Evolutionary conservation across 163 green algal genomes (phyloP), one percentile per base, ranked within the genome.

Genomic region (Chlorella variabilis): DNA sequence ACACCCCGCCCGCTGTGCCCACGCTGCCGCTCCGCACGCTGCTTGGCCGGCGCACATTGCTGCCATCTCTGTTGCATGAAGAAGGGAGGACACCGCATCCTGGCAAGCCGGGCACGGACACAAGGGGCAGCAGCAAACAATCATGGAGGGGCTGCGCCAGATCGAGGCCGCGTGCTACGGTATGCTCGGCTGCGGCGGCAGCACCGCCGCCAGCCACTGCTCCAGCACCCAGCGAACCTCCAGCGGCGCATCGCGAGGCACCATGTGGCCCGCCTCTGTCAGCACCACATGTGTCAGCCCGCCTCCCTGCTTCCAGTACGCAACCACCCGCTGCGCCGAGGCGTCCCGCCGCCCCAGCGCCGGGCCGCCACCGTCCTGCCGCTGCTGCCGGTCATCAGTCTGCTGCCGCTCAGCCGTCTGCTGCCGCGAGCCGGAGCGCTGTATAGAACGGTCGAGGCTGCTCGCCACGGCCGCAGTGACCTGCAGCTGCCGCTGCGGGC

Each of bases 221-320:
- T 84, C 78, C 17, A 84, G 23, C 78, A 84, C 65, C 20, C 17
- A 80, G 15, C 68, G 80, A 29, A 75, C 66, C 2, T 31, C 48
- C 6, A 65, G 4, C 17, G 79, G 84, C 8, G 78, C 65, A 49
- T 89, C 85, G 2, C 49, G 33, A 3, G 85, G 83, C 34, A 87
- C 75, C 86, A 90, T 90, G 62, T 90, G 86, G 3, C 86, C 86
- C 3, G 86, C 86, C 1, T 87, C 71, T 4, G 68, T 48, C 7
- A 90, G 45, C 20, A 90, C 69, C 5, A 89, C 83, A 45, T 85
- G 85, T 7, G 84, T 85, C 34, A 90, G 54, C 0, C 33, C 33
- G 33, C 62, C 70, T 36, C 75, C 59, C 48, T 77, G 36, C 74
- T 84, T 82, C 67, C 74, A 84, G 38, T 84, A 90, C 0, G 73